Base-by-base conservation (phyloP, 371 early-diverging fungal genomes). In the Rhizomucor pusillus region DNA sequence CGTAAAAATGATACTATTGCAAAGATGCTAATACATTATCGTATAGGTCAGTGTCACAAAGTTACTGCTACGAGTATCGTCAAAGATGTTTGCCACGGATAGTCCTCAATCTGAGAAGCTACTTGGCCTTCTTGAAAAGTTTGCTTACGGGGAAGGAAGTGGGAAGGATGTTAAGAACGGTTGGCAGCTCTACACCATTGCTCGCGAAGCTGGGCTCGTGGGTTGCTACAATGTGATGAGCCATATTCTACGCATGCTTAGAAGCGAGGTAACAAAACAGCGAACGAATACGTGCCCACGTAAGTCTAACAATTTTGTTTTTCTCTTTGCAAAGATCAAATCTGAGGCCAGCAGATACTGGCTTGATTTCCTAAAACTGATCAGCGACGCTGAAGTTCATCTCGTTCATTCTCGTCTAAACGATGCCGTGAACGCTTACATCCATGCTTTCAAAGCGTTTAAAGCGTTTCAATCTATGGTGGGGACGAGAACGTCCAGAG, bases 141-240 rank as follows among this genome's bases (percentile, higher is more conserved):
- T 67, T 58, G 77, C 73, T 70, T 70, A 3, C 3, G 29, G 29
- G 47, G 34, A 37, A 69, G 18, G 36, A 54, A 5, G 7, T 14
- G 1, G 48, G 24, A 1, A 33, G 54, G 69, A 59, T 49, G 52
- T 44, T 16, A 46, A 19, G 6, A 68, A 71, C 51, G 62, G 59
- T 5, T 70, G 71, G 69, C 46, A 68, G 13, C 19, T 76, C 0
- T 76, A 71, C 51, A 25, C 60, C 4, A 63, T 73, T 20, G 71
- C 65, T 11, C 55, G 52, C n/a, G 71, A 68, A 35, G 77, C 77
- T 2, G 73, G 71, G 1, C 40, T 37, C 7, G 60, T 59, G 34
- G 61, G 65, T 47, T 73, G 71, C 69, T 67, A 63, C 36, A 50
- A 55, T 20, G 14, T 76, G 14, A 71, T 76, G 73, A 40, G 68